These are phyloP conservation scores for Aspergillus brunneoviolaceus DNA, from an alignment of 2,329 filamentous ascomycete species.

Conservation along the genomic window DNA sequence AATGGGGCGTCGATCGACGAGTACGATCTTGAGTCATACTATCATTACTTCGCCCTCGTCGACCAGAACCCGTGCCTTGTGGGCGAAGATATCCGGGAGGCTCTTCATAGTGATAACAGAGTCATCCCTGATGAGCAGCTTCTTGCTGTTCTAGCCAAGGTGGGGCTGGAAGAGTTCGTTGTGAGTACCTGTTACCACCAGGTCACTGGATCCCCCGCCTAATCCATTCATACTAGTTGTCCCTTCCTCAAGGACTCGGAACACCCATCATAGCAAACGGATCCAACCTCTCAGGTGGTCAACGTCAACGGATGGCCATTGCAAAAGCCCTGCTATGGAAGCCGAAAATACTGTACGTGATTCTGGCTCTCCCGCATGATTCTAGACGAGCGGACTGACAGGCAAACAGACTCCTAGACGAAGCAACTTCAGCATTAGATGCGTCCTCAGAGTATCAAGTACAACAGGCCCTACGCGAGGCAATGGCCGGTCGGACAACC, in stretches of 20 bases:
- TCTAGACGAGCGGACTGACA: neutral
- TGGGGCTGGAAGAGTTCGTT: constrained; percentile 9
- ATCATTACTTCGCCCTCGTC: constrained; percentile 10
- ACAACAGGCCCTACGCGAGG: constrained; percentile 73
- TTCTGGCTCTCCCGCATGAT: neutral
- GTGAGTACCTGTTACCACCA: neutral
- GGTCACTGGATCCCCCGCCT: neutral
- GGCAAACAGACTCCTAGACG: constrained; percentile 65
- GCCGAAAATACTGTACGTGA: constrained; percentile 24
- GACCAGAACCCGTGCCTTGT: constrained; percentile 65
- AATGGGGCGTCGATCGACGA: neutral
- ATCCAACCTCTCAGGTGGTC: constrained; percentile 12
- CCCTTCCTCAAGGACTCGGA: constrained; percentile 6
- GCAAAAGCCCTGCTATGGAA: constrained; percentile 35
- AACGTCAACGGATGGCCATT: constrained; percentile 14
- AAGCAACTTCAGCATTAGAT: constrained; percentile 83
- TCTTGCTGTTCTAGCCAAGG: constrained; percentile 12
- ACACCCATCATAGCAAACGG: constrained; percentile 6
- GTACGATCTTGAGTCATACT: constrained; percentile 6
- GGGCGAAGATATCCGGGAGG: constrained; percentile 16
- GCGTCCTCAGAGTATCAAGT: constrained; percentile 83
- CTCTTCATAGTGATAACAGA: constrained; percentile 13
- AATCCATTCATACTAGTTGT: neutral
- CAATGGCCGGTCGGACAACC: constrained; percentile 54
- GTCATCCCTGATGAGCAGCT: constrained; percentile 27